Evolutionary conservation across 768 basidiomycete genomes (phyloP), one percentile per base, ranked within the genome.

Genomic region (Lactarius evosmus): DNA sequence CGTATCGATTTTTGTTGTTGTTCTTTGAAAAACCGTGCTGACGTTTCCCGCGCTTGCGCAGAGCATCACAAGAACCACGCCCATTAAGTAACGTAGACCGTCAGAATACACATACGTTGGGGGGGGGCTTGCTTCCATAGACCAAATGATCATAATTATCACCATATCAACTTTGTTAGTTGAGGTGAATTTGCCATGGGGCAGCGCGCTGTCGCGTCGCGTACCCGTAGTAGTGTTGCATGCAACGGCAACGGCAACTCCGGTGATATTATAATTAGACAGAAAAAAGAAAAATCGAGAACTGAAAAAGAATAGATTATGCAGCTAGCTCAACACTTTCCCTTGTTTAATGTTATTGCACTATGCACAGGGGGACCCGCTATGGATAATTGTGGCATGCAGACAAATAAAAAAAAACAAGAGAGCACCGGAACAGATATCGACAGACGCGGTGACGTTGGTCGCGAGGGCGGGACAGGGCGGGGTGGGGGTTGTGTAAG

Each of bases 31-130:
- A 27, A 19, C 4, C 25, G 3, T 2, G 32, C 63, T 55, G 41
- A 40, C 33, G n/a, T 16, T 41, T 27, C 17, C 16, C 6, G n/a
- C 11, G 25, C 12, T 7, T 22, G 63, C 25, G n/a, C 72, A 93
- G 91, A 93, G 75, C 89, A 92, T 78, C 89, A 92, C 84, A 93
- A 93, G 83, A 91, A 93, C 79, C 86, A 90, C 74, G 77, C 86
- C n/a, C 92, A 93, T 77, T 93, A 78, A 76, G 61, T 49, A 49
- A 34, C 16, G 25, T 40, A 40, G 56, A 41, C 44, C 58, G 66
- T 58, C 30, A 52, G 51, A 27, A 33, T 53, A 33, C 12, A 19
- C 36, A 12, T 46, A 44, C 46, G 27, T 51, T 41, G 53, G 46
- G 53, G 52, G 27, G 16, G n/a, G n/a, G n/a, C n/a, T n/a, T n/a